Base-by-base conservation (phyloP, 2,329 filamentous ascomycete species). In the Aspergillus intermedius region DNA sequence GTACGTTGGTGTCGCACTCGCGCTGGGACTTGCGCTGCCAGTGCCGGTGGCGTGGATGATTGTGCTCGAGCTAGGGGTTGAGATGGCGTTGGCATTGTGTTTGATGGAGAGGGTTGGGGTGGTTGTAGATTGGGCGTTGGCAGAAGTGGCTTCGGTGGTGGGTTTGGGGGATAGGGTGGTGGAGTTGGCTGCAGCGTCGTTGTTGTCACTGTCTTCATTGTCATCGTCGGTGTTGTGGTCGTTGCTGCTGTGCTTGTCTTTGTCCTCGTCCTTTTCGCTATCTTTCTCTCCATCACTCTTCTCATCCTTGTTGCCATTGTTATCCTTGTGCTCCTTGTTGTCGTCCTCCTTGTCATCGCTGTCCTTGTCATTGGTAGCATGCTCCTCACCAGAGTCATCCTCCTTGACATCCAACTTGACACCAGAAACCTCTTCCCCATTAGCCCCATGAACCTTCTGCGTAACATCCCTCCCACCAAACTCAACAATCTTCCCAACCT, bases 401-500 rank as follows among this genome's bases (percentile, higher is more conserved):
- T 68, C 53, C 45, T 82, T 63, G 10, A 75, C 66, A 46, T 70
- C 78, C 57, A 89, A 80, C 32, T 76, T 76, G 56, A 88, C 79
- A 57, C 81, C 77, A 44, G 77, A 74, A 59, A 95, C 78, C 53
- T 80, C 67, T 54, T 69, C 68, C 45, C 82, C 82, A 41, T 75
- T 74, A 56, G 70, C 71, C 41, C 74, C 73, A 58, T 77, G 78
- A 12, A 95, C 78, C 2, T 72, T 73, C 55, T 79, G 71, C 21
- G 74, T 72, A 48, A 86, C 78, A 25, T 70, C 72, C 19, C 77
- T 83, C 49, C 77, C 67, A 15, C 70, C 75, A 44, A 89, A 78
- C 2, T 72, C 58, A 22, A 86, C 77, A 46, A 95, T 64, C 45
- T 84, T 81, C 59, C 85, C 86, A 12, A 65, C 70, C 35, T 83